Evolutionary conservation across 495 filamentous ascomycete genomes (phyloP), one percentile per base, ranked within the genome.

Genomic region (Xylaria nigripes): DNA sequence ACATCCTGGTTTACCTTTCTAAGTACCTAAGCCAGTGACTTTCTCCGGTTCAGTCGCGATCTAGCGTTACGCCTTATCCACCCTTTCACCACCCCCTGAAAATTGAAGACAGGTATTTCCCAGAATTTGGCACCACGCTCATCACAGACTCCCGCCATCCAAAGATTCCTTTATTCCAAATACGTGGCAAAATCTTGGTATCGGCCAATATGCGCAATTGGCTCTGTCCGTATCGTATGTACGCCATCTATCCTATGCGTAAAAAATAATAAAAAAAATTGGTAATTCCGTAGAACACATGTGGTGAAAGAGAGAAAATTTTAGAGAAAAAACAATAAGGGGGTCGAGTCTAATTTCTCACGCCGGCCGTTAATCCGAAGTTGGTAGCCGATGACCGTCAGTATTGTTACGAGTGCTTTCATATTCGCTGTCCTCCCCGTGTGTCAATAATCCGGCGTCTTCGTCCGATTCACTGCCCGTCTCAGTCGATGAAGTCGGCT

Each of bases 371-470:
- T 61, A 23, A 59, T 67, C 57, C 64, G 57, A 24, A 44, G 55
- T 24, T 59, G 57, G 62, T 32, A 68, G 58, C 25, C 66, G 32
- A 57, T 72, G 68, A 2, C 64, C 64, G 23, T 70, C 65, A 21
- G 50, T 45, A 2, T 67, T 65, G 19, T 70, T 53, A 16, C 66
- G 58, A 22, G 58, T 66, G 10, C 58, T 59, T 15, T 67, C 69
- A 1, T 47, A 40, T 19, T 61, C 63, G 43, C 61, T 69, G 21
- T 61, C 61, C 24, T 70, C 69, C n/a, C 64, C 65, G 13, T 65
- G 62, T 16, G 62, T 59, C 12, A 65, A 50, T 29, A 65, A 56
- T 5, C 58, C 62, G 3, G 58, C 45, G 6, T 67, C 66, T 10
- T 62, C 62, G 42, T 65, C 67, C 10, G 61, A 62, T 34, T 65